Evolutionary conservation across 169 alveolate species (phyloP).

Genomic region (Eimeria maxima): DNA sequence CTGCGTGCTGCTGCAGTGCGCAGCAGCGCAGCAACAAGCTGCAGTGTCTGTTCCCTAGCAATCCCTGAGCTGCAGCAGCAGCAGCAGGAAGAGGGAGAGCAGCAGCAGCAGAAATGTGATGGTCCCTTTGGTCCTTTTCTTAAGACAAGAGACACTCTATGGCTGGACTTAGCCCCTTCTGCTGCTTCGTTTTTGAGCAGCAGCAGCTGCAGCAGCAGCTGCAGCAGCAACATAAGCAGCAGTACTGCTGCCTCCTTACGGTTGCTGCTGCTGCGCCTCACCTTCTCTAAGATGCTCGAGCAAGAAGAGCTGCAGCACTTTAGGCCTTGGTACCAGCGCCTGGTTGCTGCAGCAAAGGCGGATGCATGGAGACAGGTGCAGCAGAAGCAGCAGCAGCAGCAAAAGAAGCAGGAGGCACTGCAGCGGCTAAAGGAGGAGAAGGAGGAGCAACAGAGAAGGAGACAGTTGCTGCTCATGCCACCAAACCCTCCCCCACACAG

Average conservation of each 20-base stretch:
- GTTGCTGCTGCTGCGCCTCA: conserved; percentile 66
- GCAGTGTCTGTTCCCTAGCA: conserved; percentile 34
- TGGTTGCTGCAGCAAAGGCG: conserved; percentile 36
- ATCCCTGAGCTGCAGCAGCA: conserved; percentile 25
- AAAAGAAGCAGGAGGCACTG: neutral
- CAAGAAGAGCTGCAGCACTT: neutral
- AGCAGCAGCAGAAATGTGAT: conserved; percentile 13
- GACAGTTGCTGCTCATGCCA: conserved; percentile 3
- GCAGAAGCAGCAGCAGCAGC: conserved; percentile 40
- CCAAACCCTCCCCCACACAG: conserved; percentile 23
- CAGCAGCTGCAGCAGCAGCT: conserved; percentile 63
- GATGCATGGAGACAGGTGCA: conserved; percentile 34
- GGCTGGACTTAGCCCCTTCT: conserved; percentile 28
- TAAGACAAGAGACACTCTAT: neutral
- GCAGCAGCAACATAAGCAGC: conserved; percentile 6
- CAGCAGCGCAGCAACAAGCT: neutral
- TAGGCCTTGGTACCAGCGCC: conserved; percentile 46
- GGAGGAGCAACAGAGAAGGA: neutral
- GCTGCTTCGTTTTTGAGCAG: neutral
- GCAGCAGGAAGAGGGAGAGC: conserved; percentile 2
- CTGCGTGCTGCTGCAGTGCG: conserved; percentile 71
- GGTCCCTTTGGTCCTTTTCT: neutral
- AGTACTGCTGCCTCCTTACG: neutral
- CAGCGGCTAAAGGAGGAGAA: conserved; percentile 20
- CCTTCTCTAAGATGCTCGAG: conserved; percentile 3